These are phyloP conservation scores for Eimeria falciformis DNA, from an alignment of 169 alveolate species.

Conservation along the genomic window DNA sequence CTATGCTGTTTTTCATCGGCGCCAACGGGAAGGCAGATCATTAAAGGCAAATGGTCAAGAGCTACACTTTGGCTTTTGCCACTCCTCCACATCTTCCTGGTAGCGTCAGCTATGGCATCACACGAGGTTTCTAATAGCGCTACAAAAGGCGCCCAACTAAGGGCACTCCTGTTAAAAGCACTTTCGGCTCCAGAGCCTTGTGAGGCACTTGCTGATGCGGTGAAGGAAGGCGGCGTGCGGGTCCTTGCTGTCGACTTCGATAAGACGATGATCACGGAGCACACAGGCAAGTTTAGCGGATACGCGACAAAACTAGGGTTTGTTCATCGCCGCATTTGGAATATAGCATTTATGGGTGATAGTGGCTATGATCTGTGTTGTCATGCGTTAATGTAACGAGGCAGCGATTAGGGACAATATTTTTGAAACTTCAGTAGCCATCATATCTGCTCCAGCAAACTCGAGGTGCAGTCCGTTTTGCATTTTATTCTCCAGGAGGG, in stretches of 20 bases:
- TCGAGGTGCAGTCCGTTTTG: not conserved
- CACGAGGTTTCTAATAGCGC: not conserved
- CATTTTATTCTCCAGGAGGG: not conserved
- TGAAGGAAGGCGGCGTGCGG: constrained; percentile 24
- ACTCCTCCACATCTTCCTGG: not conserved
- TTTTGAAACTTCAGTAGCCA: no score
- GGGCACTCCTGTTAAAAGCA: not conserved
- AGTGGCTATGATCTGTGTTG: no score
- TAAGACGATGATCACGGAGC: constrained; percentile 36
- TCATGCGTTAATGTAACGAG: no score
- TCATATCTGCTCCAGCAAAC: not conserved
- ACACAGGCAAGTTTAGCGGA: constrained; percentile 43
- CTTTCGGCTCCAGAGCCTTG: constrained; percentile 5
- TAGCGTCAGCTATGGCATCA: constrained; percentile 14
- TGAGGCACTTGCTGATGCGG: constrained; percentile 41
- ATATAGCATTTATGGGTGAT: no score
- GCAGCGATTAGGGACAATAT: no score
- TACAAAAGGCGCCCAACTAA: not conserved
- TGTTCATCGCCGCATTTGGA: no score
- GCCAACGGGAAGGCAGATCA: not conserved
- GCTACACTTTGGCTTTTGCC: not conserved
- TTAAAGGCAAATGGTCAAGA: not conserved
- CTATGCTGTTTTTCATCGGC: not conserved
- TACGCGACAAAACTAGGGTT: no score
- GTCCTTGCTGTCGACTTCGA: constrained; percentile 64